phyloP scores from a whole-genome alignment of 179 eudicot species.

The Camellia oleifera region DNA sequence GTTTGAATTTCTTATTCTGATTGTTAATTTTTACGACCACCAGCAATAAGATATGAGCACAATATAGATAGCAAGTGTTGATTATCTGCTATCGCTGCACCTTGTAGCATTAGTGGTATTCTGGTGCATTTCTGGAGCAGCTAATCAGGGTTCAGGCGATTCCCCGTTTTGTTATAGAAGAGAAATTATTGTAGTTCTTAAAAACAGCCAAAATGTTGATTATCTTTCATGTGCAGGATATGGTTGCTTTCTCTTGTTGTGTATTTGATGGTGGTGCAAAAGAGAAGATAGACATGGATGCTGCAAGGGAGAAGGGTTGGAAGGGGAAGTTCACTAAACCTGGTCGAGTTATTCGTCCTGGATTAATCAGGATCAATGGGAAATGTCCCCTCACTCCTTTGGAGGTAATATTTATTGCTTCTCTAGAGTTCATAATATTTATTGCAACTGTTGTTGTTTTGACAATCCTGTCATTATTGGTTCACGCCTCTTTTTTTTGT shows the following conservation, averaged over 20 bases:
- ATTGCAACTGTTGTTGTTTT: not conserved
- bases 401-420: slow-evolving; percentile 50
- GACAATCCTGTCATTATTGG: not conserved
- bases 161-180: not conserved
- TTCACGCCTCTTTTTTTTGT: not conserved
- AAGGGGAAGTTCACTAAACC: slow-evolving; percentile 91
- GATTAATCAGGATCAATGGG: slow-evolving; percentile 80
- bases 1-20: slow-evolving; percentile 5
- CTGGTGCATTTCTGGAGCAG: not conserved
- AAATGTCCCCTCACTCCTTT: slow-evolving; percentile 94
- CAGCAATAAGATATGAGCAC: not conserved
- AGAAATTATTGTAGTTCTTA: not conserved
- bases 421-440: not conserved
- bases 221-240: slow-evolving; percentile 49
- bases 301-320: slow-evolving; percentile 99
- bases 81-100: slow-evolving; percentile 5
- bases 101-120: not conserved
- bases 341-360: slow-evolving; percentile 88
- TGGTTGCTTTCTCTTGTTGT: slow-evolving; percentile 97
- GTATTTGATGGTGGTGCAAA: slow-evolving; percentile 78
- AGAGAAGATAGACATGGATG: slow-evolving; percentile 83
- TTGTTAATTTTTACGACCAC: slow-evolving; percentile 6
- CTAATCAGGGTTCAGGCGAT: not conserved
- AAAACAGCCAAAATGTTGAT: not conserved
- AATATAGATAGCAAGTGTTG: slow-evolving; percentile 2